A percentile compares a stretch with the other conserved stretches of the same genome.
These are phyloP conservation scores for Russula ochroleuca DNA, from an alignment of 768 basidiomycete species.

Conservation along the genomic window DNA sequence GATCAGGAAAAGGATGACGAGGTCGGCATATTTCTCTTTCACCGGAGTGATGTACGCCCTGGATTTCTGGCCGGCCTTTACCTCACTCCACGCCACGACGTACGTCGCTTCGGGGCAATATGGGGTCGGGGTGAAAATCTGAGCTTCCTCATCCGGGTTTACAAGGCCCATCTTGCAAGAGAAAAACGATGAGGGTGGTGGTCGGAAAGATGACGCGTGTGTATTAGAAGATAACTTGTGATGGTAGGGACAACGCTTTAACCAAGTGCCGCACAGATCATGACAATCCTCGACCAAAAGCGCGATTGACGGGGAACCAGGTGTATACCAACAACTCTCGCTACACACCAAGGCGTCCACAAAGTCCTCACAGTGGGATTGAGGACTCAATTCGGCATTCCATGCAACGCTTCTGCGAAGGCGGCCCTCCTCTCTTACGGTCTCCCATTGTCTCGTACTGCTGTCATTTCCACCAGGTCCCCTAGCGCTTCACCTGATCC, in stretches of 20 bases:
- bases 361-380: background rate
- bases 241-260: no score
- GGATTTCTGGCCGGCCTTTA: constrained; percentile 35
- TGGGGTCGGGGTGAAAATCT: constrained; percentile 27
- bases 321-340: background rate
- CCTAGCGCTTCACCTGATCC: background rate
- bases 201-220: no score
- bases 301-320: background rate
- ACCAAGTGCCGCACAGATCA: no score
- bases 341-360: no score
- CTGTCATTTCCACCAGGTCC: background rate
- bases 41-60: constrained; percentile 35
- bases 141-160: no score
- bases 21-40: constrained; percentile 29
- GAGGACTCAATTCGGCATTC: background rate
- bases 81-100: constrained; percentile 51
- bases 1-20: constrained; percentile 29
- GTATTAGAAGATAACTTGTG: no score
- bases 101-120: constrained; percentile 41
- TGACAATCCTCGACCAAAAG: no score
- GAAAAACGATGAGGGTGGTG: no score
- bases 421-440: background rate
- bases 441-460: background rate
- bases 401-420: background rate
- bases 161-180: no score